A percentile compares a stretch with the other conserved stretches of the same genome.
Conservation (phyloP, 2,329 filamentous ascomycete species). For the Ramichloridium luteum region DNA sequence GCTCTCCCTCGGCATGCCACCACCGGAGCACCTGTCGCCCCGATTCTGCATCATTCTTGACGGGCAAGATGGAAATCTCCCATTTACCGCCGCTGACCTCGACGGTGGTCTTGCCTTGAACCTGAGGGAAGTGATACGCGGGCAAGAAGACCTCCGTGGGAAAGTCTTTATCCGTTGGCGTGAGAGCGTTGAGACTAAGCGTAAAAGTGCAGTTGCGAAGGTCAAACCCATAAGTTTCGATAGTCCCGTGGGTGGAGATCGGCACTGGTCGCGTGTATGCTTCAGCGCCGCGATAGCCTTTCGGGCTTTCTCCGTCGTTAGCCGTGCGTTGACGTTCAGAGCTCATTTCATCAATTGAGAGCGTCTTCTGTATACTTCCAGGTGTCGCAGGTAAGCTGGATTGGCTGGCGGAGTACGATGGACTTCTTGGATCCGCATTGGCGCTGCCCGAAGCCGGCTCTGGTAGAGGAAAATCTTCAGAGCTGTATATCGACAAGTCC, state of each 20-base stretch:
- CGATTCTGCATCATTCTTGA: conserved; percentile 53
- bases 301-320: conserved; percentile 15
- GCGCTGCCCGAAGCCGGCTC: conserved; percentile 36
- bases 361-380: conserved; percentile 58
- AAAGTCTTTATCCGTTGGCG: conserved; percentile 43
- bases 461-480: conserved; percentile 59
- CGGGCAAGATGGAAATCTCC: conserved; percentile 53
- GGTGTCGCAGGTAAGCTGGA: conserved; percentile 54
- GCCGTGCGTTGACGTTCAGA: conserved; percentile 5
- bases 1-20: conserved; percentile 85
- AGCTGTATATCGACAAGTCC: conserved; percentile 79
- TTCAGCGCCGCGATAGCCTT: conserved; percentile 77
- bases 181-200: conserved; percentile 54
- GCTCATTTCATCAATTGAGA: conserved; percentile 45
- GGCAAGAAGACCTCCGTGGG: conserved; percentile 81
- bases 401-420: conserved; percentile 43
- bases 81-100: conserved; percentile 78
- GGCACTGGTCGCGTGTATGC: conserved; percentile 83
- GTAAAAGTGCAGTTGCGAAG: conserved; percentile 66
- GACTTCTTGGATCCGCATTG: conserved; percentile 38
- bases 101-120: conserved; percentile 50
- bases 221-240: conserved; percentile 68
- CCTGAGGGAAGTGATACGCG: conserved; percentile 77
- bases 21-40: conserved; percentile 65
- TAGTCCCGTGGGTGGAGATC: conserved; percentile 57